Percentiles rank a stretch among this genome's conserved stretches.
Conservation (phyloP, 202 grass and related monocot species). For the Schoenoplectus tabernaemontani region DNA sequence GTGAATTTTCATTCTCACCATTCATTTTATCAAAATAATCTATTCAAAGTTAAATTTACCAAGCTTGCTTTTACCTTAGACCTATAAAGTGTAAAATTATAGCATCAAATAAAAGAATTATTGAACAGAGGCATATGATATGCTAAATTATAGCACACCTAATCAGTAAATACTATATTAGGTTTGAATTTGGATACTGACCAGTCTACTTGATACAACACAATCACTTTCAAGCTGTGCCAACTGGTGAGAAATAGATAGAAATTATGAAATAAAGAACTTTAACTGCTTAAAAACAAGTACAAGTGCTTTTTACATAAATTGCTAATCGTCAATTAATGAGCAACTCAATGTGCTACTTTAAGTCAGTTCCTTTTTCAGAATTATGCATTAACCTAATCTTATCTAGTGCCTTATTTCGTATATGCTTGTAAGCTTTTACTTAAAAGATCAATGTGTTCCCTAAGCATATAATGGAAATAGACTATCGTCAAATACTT, state of each 20-base stretch:
- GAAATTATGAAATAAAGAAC: background rate
- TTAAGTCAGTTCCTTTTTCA: no score
- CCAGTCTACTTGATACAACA: background rate
- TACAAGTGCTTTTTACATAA: background rate
- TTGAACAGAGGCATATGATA: background rate
- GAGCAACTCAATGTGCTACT: no score
- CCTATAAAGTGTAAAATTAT: background rate
- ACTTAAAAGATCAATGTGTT: background rate
- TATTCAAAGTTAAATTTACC: background rate
- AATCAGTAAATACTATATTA: background rate
- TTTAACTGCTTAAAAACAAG: background rate
- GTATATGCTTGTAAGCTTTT: background rate
- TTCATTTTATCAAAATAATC: constrained; percentile 2
- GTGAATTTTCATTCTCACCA: background rate
- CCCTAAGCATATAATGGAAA: background rate
- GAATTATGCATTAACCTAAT: no score
- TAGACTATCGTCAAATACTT: background rate
- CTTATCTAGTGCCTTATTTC: no score
- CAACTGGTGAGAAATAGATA: background rate
- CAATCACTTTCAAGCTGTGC: background rate
- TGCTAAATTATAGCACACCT: background rate
- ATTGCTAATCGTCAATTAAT: background rate
- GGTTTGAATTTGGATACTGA: background rate
- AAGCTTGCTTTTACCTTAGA: background rate
- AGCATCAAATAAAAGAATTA: background rate